Conservation (phyloP, 208 protist species). For the Crithidia mellificae region DNA sequence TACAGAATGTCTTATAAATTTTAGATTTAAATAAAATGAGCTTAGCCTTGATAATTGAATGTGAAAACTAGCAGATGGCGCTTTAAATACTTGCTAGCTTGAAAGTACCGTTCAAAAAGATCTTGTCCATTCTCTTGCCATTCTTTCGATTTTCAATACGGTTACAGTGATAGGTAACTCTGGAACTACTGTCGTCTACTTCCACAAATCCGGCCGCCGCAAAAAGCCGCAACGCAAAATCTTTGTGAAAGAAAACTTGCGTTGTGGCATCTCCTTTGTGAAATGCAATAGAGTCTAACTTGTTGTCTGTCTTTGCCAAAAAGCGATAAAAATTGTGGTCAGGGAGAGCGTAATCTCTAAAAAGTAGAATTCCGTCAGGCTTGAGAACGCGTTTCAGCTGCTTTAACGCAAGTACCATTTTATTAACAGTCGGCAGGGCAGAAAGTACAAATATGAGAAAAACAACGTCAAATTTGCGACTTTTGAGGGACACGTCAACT, state of each 20-base stretch:
- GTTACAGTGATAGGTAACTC: constrained; percentile 79
- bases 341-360: constrained; percentile 76
- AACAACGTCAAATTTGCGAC: constrained; percentile 46
- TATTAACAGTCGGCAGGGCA: constrained; percentile 53
- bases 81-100: constrained; percentile 4
- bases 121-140: constrained; percentile 81
- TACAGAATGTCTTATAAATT: no score
- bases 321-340: constrained; percentile 89
- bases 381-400: constrained; percentile 47
- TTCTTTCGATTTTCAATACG: constrained; percentile 84
- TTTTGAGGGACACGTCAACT: constrained; percentile 12
- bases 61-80: no score
- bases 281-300: constrained; percentile 38
- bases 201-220: constrained; percentile 45
- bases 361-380: constrained; percentile 52
- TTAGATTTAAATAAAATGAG: no score
- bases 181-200: constrained; percentile 28
- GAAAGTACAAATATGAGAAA: constrained; percentile 86
- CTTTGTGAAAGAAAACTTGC: constrained; percentile 74
- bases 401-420: constrained; percentile 58
- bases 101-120: constrained; percentile 87
- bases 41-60: no score
- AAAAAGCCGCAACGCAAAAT: constrained; percentile 53
- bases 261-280: constrained; percentile 74
- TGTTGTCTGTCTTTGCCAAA: constrained; percentile 43